Conservation (phyloP, 2,329 filamentous ascomycete genomes). For the Exophiala xenobiotica region DNA sequence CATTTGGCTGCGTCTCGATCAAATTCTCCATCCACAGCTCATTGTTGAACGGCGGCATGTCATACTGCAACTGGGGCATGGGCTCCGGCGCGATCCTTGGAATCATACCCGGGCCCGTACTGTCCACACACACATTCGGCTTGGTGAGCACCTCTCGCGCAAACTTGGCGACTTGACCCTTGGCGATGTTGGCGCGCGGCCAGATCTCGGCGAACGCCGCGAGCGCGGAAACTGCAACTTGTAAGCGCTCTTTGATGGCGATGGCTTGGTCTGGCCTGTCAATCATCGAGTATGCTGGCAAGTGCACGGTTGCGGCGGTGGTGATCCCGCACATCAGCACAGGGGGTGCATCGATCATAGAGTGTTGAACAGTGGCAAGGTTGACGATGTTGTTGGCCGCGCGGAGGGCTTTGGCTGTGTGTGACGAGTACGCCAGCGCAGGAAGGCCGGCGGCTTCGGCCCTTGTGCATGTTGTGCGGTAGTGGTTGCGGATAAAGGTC, state of each 20-base stretch:
- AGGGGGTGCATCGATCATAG: conserved; percentile 72
- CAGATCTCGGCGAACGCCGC: conserved; percentile 34
- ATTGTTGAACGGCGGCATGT: conserved; percentile 24
- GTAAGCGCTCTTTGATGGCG: conserved; percentile 34
- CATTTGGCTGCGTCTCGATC: conserved; percentile 8
- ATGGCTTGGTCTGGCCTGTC: conserved; percentile 38
- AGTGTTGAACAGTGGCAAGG: conserved; percentile 58
- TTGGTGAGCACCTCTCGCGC: conserved; percentile 27
- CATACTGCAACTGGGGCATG: conserved; percentile 17
- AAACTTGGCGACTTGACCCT: conserved; percentile 32
- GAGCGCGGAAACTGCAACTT: conserved; percentile 34
- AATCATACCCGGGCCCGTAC: conserved; percentile 10
- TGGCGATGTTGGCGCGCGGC: conserved; percentile 34
- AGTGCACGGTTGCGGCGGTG: conserved; percentile 74
- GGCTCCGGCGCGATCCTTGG: conserved; percentile 8
- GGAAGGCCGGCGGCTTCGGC: conserved; percentile 26
- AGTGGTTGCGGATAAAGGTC: conserved; percentile 55
- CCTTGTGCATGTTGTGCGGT: conserved; percentile 68
- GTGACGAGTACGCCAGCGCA: conserved; percentile 26
- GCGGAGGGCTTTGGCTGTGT: conserved; percentile 68
- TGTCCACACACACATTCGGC: conserved; percentile 18
- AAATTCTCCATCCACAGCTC: conserved; percentile 26
- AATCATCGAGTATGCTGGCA: conserved; percentile 70
- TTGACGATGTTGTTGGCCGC: conserved; percentile 77
- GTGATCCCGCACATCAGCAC: conserved; percentile 82